These are phyloP conservation scores for Gynandropsis gynandra DNA, from an alignment of 345 rosid genomes.

Conservation along the genomic window DNA sequence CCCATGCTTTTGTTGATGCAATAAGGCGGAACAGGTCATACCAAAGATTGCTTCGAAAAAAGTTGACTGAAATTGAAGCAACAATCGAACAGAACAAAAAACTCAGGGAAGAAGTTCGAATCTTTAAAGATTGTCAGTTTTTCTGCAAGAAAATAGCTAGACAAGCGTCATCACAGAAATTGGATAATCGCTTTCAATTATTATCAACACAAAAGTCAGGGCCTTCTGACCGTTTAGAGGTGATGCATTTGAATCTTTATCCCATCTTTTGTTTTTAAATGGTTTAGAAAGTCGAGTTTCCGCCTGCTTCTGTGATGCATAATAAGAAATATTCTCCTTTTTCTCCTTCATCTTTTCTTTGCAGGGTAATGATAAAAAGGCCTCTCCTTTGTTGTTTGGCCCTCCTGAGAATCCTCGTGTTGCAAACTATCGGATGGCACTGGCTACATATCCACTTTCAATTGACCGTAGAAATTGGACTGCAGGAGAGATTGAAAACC, in stretches of 20 bases:
- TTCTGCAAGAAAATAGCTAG: constrained; percentile 61
- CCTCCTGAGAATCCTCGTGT: constrained; percentile 72
- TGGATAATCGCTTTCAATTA: constrained; percentile 69
- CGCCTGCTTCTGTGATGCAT: constrained; percentile 4
- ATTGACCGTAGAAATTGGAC: constrained; percentile 66
- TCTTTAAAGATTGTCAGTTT: constrained; percentile 63
- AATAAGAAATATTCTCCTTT: constrained; percentile 4
- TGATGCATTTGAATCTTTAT: constrained; percentile 16
- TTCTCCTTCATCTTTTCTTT: constrained; percentile 18
- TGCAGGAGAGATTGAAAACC: constrained; percentile 55
- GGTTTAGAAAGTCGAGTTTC: neutral
- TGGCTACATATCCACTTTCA: constrained; percentile 43
- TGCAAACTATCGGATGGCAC: constrained; percentile 48
- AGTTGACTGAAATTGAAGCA: constrained; percentile 62
- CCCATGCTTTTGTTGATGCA: constrained; percentile 57
- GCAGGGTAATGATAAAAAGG: constrained; percentile 52
- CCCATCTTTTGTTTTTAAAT: constrained; percentile 10
- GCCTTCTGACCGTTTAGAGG: constrained; percentile 47
- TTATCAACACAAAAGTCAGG: constrained; percentile 41
- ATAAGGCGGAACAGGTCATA: constrained; percentile 74
- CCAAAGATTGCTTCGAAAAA: constrained; percentile 62
- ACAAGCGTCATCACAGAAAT: constrained; percentile 52
- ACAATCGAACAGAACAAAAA: constrained; percentile 78
- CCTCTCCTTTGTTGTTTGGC: constrained; percentile 39
- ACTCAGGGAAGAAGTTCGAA: constrained; percentile 58